phyloP scores from a whole-genome alignment of 2,329 filamentous ascomycete species.

The Exserohilum rostratum region DNA sequence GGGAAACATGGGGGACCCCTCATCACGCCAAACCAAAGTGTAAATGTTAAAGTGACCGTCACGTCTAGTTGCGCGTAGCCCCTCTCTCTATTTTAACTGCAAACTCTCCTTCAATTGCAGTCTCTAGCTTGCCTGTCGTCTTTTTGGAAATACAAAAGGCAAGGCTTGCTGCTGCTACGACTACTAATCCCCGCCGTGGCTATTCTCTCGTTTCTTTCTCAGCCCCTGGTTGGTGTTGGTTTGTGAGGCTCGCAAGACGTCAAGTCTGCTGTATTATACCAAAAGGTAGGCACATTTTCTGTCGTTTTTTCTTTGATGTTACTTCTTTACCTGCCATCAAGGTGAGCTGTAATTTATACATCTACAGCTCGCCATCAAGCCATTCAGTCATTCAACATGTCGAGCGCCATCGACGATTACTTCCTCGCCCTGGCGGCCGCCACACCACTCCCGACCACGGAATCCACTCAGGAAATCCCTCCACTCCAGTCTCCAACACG shows the following conservation, averaged over 20 bases:
- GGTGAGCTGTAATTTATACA: neutral
- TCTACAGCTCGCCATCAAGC: neutral
- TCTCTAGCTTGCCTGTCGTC: neutral
- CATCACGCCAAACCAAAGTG: too few species aligned
- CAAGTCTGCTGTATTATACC: neutral
- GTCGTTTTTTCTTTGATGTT: neutral
- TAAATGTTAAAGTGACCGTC: neutral
- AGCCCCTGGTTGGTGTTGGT: neutral
- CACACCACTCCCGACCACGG: conserved; percentile 10
- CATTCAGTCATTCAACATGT: conserved; percentile 13
- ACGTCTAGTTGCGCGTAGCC: neutral
- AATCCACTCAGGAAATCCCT: neutral
- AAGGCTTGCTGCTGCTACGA: neutral
- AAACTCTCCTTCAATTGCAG: neutral
- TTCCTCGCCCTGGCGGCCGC: conserved; percentile 8
- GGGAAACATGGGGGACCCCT: neutral
- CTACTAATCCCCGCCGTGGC: neutral
- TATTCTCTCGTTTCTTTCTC: neutral
- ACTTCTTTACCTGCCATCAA: neutral
- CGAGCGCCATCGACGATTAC: conserved; percentile 5
- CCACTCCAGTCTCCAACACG: neutral
- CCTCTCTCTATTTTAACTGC: neutral
- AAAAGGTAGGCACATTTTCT: conserved; percentile 7
- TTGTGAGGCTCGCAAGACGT: neutral
- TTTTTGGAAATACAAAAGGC: neutral